These are phyloP conservation scores for Fusarium decemcellulare DNA, from an alignment of 2,329 filamentous ascomycete genomes.

Conservation along the genomic window DNA sequence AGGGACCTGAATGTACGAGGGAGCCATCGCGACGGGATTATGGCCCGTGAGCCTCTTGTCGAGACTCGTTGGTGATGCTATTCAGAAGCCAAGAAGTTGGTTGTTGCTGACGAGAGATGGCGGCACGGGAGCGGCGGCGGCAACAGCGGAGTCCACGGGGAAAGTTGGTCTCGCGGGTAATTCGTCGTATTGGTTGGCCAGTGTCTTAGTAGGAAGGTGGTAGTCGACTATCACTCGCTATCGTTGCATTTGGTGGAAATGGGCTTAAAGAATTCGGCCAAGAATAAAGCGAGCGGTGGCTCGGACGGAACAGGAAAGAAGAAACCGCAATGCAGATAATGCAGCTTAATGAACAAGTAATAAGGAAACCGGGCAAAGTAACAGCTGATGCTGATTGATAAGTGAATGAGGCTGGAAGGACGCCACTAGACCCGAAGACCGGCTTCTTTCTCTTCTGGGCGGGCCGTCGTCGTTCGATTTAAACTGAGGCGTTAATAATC, in stretches of 20 bases:
- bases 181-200: slow-evolving; percentile 23
- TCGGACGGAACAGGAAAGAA: slow-evolving; percentile 32
- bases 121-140: slow-evolving; percentile 1
- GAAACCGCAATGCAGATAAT: background rate
- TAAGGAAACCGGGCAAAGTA: slow-evolving; percentile 16
- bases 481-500: slow-evolving; percentile 18
- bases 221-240: slow-evolving; percentile 19
- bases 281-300: slow-evolving; percentile 26
- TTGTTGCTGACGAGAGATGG: slow-evolving; percentile 20
- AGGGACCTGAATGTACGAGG: slow-evolving; percentile 64
- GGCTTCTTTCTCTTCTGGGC: slow-evolving; percentile 28
- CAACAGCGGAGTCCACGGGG: slow-evolving; percentile 23
- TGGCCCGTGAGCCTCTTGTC: slow-evolving; percentile 37
- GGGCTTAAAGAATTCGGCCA: slow-evolving; percentile 1
- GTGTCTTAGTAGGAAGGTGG: slow-evolving; percentile 21
- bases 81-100: slow-evolving; percentile 23
- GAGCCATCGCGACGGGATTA: slow-evolving; percentile 60
- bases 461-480: slow-evolving; percentile 17
- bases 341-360: slow-evolving; percentile 18
- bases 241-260: slow-evolving; percentile 38
- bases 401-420: slow-evolving; percentile 20
- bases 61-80: slow-evolving; percentile 27
- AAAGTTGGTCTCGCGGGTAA: slow-evolving; percentile 19
- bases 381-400: slow-evolving; percentile 36
- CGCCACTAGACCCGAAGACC: slow-evolving; percentile 42